Evolutionary conservation across 2,329 filamentous ascomycete species (phyloP).

Genomic region (Annulohypoxylon truncatum): DNA sequence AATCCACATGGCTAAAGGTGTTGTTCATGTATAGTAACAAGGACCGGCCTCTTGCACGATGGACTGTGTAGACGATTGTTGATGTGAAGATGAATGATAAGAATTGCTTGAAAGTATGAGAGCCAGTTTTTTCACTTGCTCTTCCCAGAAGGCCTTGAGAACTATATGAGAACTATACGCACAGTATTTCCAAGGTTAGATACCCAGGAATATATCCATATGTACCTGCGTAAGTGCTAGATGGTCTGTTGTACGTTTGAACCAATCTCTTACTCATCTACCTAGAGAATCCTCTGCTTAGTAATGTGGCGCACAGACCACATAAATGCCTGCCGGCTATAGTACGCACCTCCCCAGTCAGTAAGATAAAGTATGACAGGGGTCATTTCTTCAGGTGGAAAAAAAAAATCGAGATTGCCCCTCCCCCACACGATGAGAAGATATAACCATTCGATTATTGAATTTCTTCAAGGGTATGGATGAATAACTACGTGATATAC

Average conservation of each 20-base stretch:
- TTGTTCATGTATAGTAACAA: not conserved
- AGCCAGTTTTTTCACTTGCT: not conserved
- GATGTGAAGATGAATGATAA: not conserved
- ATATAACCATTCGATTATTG: not conserved
- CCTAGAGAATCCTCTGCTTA: not conserved
- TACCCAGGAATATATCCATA: no score
- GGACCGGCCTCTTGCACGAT: not conserved
- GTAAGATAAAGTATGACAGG: not conserved
- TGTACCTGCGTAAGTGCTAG: no score
- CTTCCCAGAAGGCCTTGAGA: no score
- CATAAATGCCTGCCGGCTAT: no score
- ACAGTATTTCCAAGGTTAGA: no score
- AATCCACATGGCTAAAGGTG: not conserved
- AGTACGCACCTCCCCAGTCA: not conserved
- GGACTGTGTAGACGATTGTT: not conserved
- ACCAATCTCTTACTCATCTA: not conserved
- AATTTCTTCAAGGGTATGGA: no score
- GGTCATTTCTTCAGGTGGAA: not conserved
- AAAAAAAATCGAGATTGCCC: conserved; percentile 38
- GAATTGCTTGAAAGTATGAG: not conserved
- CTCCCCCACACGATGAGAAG: conserved; percentile 42
- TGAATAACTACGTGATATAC: no score
- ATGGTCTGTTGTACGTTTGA: no score
- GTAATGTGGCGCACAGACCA: not conserved
- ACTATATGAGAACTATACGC: no score